A percentile compares a stretch with the other conserved stretches of the same genome.
phyloP scores from a whole-genome alignment of 768 basidiomycete genomes.

The Lactarius pseudohatsudake region DNA sequence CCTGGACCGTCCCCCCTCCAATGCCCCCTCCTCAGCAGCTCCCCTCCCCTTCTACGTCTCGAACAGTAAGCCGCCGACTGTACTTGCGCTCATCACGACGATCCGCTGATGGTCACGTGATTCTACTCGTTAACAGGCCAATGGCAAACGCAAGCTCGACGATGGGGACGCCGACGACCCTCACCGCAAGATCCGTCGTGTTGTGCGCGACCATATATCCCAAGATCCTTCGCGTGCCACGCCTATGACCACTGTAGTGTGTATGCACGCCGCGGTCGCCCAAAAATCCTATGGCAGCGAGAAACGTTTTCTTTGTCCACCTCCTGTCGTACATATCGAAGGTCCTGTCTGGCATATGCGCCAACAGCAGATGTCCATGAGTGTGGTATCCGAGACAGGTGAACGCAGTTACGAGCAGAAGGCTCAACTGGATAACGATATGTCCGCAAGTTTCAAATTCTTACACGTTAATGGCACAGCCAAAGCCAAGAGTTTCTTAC shows the following conservation, averaged over 20 bases:
- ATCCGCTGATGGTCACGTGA: constrained; percentile 25
- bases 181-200: constrained; percentile 79
- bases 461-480: constrained; percentile 86
- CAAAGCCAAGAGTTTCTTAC: constrained; percentile 86
- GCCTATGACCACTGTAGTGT: constrained; percentile 89
- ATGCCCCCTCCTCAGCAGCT: constrained; percentile 25
- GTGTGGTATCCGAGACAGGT: constrained; percentile 79
- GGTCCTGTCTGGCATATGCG: constrained; percentile 86
- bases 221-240: constrained; percentile 73
- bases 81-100: constrained; percentile 7
- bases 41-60: constrained; percentile 22
- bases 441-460: constrained; percentile 90
- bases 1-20: constrained; percentile 26
- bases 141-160: constrained; percentile 76
- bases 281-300: constrained; percentile 97
- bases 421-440: constrained; percentile 76
- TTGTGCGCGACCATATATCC: constrained; percentile 78
- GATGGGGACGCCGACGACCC: constrained; percentile 57
- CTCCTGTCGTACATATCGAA: constrained; percentile 90
- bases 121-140: constrained; percentile 32
- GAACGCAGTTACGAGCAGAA: constrained; percentile 85
- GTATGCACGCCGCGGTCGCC: constrained; percentile 88
- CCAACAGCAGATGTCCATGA: constrained; percentile 78
- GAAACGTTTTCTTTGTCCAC: constrained; percentile 91
- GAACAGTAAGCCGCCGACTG: constrained; percentile 22